A percentile compares a stretch with the other conserved stretches of the same genome.
These are phyloP conservation scores for Brassica juncea DNA, from an alignment of 345 rosid species.

Conservation along the genomic window DNA sequence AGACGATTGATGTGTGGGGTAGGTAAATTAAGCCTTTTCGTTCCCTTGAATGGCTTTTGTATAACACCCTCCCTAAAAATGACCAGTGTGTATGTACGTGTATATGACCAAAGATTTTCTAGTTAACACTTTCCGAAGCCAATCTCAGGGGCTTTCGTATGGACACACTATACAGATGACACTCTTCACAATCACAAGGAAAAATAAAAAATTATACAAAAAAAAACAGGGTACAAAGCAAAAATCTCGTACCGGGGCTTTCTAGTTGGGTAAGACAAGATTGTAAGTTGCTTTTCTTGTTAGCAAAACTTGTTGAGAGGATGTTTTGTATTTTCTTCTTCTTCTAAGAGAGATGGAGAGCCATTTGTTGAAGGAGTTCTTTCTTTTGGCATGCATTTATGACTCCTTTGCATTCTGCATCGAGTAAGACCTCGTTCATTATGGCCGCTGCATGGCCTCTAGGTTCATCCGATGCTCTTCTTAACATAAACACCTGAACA, in stretches of 20 bases:
- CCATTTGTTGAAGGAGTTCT: slow-evolving; percentile 59
- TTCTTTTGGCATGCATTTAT: slow-evolving; percentile 66
- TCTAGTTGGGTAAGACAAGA: slow-evolving; percentile 30
- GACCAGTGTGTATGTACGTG: background rate
- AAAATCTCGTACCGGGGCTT: slow-evolving; percentile 27
- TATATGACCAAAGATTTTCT: slow-evolving; percentile 20
- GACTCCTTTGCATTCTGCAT: slow-evolving; percentile 68
- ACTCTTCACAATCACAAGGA: slow-evolving; percentile 20
- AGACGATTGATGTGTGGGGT: background rate
- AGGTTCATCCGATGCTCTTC: slow-evolving; percentile 65
- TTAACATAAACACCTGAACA: slow-evolving; percentile 62
- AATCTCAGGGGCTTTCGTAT: slow-evolving; percentile 23
- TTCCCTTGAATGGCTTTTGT: background rate
- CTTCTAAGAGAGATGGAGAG: slow-evolving; percentile 51
- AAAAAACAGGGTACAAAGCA: slow-evolving; percentile 10
- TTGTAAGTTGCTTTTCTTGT: slow-evolving; percentile 30
- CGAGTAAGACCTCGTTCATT: slow-evolving; percentile 65
- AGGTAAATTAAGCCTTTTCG: background rate
- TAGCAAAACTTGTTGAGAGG: slow-evolving; percentile 38
- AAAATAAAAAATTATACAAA: background rate
- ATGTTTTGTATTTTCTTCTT: background rate
- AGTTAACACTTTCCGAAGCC: slow-evolving; percentile 16
- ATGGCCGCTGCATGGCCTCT: slow-evolving; percentile 68
- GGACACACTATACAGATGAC: slow-evolving; percentile 33
- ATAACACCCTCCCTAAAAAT: slow-evolving; percentile 14